Base-by-base conservation (phyloP, 2,329 filamentous ascomycete genomes). In the Aphanocladium album region DNA sequence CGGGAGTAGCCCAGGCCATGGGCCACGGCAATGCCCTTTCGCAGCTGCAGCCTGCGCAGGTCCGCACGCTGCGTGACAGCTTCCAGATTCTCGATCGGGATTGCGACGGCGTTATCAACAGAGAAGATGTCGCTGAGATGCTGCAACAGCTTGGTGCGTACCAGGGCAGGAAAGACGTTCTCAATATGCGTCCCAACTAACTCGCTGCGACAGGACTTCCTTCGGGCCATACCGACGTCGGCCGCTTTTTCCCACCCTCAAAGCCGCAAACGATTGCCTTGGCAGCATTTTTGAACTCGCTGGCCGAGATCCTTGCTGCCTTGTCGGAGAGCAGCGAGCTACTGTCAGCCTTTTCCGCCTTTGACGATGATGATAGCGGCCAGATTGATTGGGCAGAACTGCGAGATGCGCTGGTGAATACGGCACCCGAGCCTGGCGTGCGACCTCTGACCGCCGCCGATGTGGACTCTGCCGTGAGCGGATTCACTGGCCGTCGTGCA, bases 281-380 rank as follows among this genome's bases (percentile, higher is more conserved):
- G 45, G 90, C 93, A 0, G 85, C 87, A 3, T 99, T 96, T 71
- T 82, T 99, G 23, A 93, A 91, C 70, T 88, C 87, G 1, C 79
- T 99, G 2, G 90, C 93, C 1, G 83, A 85, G 11, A 83, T 90
- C 2, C 79, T 98, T 3, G 84, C 86, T 1, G 83, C 87, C 0
- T 79, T 98, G 19, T 96, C 91, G 0, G 87, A 90, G 0, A 84
- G 86, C 23, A 83, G 86, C 17, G 95, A 99, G 71, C 82, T 99
- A 11, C 79, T 91, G 21, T 93, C 92, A 1, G 95, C 95, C 0
- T 93, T 99, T 67, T 91, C 91, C 2, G 95, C 95, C 0, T 98
- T 98, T 71, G 95, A 99, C 70, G 90, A 96, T 64, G 92, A 96
- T 64, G 95, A 99, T 72, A 95, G 90, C 68, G 95, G 95, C 3